Percentiles rank a stretch among this genome's conserved stretches.
phyloP scores from a whole-genome alignment of 116 monocot species.

The Cymodocea nodosa region DNA sequence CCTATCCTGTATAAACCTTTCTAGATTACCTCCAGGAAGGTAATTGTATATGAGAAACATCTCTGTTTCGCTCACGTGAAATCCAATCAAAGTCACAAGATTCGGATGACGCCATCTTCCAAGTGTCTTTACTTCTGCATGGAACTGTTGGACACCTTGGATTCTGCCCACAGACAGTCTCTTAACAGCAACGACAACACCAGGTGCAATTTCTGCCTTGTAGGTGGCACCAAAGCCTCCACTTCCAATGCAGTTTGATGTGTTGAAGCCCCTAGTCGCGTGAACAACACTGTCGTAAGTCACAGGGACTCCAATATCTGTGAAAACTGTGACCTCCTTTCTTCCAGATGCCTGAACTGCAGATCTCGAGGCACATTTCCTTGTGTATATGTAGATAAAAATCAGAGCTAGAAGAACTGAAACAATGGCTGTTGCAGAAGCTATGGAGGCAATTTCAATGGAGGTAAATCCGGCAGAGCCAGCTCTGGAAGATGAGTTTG shows the following conservation, averaged over 20 bases:
- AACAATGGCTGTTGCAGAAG: slow-evolving; percentile 78
- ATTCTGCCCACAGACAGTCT: slow-evolving; percentile 83
- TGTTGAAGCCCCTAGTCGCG: slow-evolving; percentile 82
- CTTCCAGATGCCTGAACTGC: slow-evolving; percentile 36
- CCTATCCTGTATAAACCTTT: slow-evolving; percentile 77
- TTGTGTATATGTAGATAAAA: slow-evolving; percentile 60
- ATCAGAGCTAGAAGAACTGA: slow-evolving; percentile 62
- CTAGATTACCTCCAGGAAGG: slow-evolving; percentile 88
- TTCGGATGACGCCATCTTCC: slow-evolving; percentile 82
- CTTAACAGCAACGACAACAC: slow-evolving; percentile 81
- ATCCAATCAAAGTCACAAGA: slow-evolving; percentile 92
- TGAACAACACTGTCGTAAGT: slow-evolving; percentile 81
- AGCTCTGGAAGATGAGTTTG: slow-evolving; percentile 7
- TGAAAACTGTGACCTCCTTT: slow-evolving; percentile 57
- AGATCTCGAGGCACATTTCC: slow-evolving; percentile 45
- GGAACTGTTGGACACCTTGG: slow-evolving; percentile 81
- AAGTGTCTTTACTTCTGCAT: slow-evolving; percentile 87
- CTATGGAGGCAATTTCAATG: slow-evolving; percentile 75
- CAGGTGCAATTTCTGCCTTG: slow-evolving; percentile 90
- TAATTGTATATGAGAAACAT: slow-evolving; percentile 99
- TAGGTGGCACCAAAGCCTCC: slow-evolving; percentile 99
- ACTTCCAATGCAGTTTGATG: slow-evolving; percentile 92
- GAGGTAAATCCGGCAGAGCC: slow-evolving; percentile 40
- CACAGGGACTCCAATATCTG: slow-evolving; percentile 66
- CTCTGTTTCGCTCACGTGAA: slow-evolving; percentile 75